Evolutionary conservation across 1,284 basidiomycete species (phyloP), one percentile per base, ranked within the genome.

Genomic region (Schizophyllum commune): DNA sequence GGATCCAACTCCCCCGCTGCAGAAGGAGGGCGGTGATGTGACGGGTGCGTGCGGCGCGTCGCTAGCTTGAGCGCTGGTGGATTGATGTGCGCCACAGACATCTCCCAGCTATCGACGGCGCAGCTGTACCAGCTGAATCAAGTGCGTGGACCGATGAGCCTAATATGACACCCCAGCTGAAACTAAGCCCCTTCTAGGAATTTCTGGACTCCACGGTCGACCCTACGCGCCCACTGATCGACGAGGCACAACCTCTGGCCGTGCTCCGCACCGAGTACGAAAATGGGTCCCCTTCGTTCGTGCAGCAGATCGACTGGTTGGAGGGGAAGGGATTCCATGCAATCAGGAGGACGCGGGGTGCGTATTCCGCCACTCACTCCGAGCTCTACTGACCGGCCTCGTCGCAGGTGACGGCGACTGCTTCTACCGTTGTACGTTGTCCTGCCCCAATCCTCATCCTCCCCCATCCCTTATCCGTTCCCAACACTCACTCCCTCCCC

Each of bases 281-380:
- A 63, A 79, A 77, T 47, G 85, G 85, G 2, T 78, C 80, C 1
- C 72, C 74, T 1, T 69, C 75, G 8, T 90, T 92, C 66, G 69
- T 88, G 9, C 75, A 80, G 61, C 90, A 89, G 71, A 87, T 94
- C 62, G 82, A 89, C 66, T 84, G 81, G 73, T 69, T 88, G 67
- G 71, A 74, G 62, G 63, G 68, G 66, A 69, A 78, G 59, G 89
- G 89, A 1, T 92, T 83, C 75, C 76, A 77, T 52, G 75, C 76
- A 27, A 77, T 94, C 56, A 79, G 90, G 69, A 76, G 90, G 56
- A 83, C 89, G 0, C 79, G 85, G 74, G 91, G 92, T 72, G 72
- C 72, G n/a, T n/a, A n/a, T n/a, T n/a, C n/a, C n/a, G n/a, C n/a
- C n/a, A n/a, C n/a, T n/a, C n/a, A n/a, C n/a, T n/a, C n/a, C n/a